A percentile compares a stretch with the other conserved stretches of the same genome.
phyloP scores from a whole-genome alignment of 257 asterid genomes.

The Solanum pinnatisectum region DNA sequence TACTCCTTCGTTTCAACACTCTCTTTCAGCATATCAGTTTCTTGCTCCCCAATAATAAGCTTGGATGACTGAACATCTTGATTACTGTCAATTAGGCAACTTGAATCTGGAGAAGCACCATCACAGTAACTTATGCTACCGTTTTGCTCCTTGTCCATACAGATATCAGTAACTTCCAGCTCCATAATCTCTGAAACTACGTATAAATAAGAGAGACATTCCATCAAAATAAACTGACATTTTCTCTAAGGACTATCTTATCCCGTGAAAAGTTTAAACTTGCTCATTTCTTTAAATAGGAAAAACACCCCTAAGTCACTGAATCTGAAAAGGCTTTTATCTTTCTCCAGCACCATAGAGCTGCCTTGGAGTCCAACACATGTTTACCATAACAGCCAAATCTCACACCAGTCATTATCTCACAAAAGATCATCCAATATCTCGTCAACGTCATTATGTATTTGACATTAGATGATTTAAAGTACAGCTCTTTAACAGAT shows the following conservation, averaged over 20 bases:
- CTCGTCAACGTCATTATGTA: not conserved
- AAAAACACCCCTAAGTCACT: not conserved
- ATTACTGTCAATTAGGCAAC: slow-evolving; percentile 2
- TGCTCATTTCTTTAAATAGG: not conserved
- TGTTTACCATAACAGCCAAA: not conserved
- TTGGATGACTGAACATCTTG: slow-evolving; percentile 23
- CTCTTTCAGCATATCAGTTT: slow-evolving; percentile 23
- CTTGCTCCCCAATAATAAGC: slow-evolving; percentile 23
- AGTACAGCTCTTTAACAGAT: not conserved
- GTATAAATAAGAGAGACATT: not conserved
- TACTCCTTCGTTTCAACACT: slow-evolving; percentile 37
- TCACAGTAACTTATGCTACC: slow-evolving; percentile 31
- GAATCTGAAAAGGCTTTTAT: not conserved
- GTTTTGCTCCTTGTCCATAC: slow-evolving; percentile 65
- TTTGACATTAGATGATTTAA: not conserved
- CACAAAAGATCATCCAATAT: not conserved
- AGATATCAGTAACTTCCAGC: slow-evolving; percentile 46
- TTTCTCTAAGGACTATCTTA: not conserved
- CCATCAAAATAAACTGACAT: not conserved
- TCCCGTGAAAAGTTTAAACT: not conserved
- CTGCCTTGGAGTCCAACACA: not conserved
- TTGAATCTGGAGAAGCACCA: slow-evolving; percentile 23
- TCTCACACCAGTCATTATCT: not conserved
- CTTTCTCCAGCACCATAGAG: not conserved
- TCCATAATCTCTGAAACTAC: slow-evolving; percentile 45